Evolutionary conservation across 1,139 yeast species (phyloP).

Genomic region (Saccharomyces uvarum): DNA sequence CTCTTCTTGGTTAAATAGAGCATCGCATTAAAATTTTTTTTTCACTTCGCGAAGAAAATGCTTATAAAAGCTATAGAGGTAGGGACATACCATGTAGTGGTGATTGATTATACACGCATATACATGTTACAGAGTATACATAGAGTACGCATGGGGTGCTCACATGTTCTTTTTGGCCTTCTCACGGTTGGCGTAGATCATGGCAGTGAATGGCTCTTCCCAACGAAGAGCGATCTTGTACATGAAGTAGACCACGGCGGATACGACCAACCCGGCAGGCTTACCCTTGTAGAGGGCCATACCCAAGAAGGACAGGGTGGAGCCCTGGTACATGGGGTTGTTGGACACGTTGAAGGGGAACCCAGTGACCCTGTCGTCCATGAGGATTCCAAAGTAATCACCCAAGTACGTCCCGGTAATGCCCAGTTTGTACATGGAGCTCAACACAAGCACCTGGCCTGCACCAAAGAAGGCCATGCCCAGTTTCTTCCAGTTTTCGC

Average conservation of each 20-base stretch:
- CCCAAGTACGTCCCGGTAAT: conserved; percentile 95
- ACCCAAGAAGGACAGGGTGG: conserved; percentile 81
- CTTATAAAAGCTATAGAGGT: not conserved
- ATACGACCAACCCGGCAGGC: conserved; percentile 75
- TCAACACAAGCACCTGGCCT: conserved; percentile 73
- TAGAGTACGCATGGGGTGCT: not conserved
- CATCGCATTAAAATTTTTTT: not conserved
- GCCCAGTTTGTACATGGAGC: conserved; percentile 91
- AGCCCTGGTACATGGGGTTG: conserved; percentile 96
- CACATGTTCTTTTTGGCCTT: not conserved
- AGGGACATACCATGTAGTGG: no score
- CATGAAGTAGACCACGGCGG: conserved; percentile 70
- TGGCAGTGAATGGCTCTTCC: conserved; percentile 95
- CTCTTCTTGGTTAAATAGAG: not conserved
- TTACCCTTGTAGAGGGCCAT: conserved; percentile 83
- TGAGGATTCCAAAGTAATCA: conserved; percentile 92
- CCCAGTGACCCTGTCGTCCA: conserved; percentile 82
- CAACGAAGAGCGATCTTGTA: conserved; percentile 75
- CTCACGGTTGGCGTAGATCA: conserved; percentile 69
- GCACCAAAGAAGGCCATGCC: conserved; percentile 46
- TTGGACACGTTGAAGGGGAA: conserved; percentile 88
- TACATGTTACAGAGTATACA: not conserved
- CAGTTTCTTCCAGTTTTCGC: conserved; percentile 31
- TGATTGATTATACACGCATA: not conserved
- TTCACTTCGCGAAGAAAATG: not conserved